Evolutionary conservation across 2,329 filamentous ascomycete species (phyloP).

Genomic region (Dactylellina leptospora): DNA sequence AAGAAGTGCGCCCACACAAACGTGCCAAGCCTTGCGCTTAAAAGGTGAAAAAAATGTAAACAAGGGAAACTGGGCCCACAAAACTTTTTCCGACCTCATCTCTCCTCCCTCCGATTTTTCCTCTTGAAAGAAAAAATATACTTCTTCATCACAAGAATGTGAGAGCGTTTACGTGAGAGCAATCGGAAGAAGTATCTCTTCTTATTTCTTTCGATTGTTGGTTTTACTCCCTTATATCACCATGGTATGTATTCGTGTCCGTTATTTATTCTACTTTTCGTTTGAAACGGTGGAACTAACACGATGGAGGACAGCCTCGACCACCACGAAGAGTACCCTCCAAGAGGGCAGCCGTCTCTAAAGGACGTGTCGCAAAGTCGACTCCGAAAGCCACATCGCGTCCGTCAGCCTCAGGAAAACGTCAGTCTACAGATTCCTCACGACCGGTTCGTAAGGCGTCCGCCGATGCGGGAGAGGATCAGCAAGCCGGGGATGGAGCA

Average conservation of each 20-base stretch:
- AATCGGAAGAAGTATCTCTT: constrained; percentile 24
- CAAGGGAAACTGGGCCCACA: constrained; percentile 27
- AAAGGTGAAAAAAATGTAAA: constrained; percentile 43
- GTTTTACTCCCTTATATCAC: constrained; percentile 8
- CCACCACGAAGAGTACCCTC: constrained; percentile 51
- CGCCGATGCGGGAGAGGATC: constrained; percentile 15
- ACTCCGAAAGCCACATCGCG: constrained; percentile 15
- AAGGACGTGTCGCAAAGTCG: constrained; percentile 40
- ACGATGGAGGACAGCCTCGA: constrained; percentile 25
- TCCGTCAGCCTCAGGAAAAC: constrained; percentile 13
- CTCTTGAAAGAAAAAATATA: constrained; percentile 9
- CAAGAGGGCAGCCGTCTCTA: constrained; percentile 40
- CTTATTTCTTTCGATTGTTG: constrained; percentile 44
- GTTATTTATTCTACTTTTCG: neutral
- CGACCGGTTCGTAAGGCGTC: constrained; percentile 25
- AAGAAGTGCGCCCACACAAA: too few species aligned
- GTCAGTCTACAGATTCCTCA: constrained; percentile 40
- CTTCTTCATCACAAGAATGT: constrained; percentile 26
- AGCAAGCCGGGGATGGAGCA: neutral
- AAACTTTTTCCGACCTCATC: constrained; percentile 39
- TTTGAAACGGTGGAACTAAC: neutral
- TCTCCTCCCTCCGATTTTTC: constrained; percentile 6
- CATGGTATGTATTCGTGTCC: constrained; percentile 30
- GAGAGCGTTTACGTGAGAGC: constrained; percentile 12
- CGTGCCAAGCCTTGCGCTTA: constrained; percentile 29